Evolutionary conservation across 768 basidiomycete species (phyloP).

Genomic region (Pulveroboletus sp.): DNA sequence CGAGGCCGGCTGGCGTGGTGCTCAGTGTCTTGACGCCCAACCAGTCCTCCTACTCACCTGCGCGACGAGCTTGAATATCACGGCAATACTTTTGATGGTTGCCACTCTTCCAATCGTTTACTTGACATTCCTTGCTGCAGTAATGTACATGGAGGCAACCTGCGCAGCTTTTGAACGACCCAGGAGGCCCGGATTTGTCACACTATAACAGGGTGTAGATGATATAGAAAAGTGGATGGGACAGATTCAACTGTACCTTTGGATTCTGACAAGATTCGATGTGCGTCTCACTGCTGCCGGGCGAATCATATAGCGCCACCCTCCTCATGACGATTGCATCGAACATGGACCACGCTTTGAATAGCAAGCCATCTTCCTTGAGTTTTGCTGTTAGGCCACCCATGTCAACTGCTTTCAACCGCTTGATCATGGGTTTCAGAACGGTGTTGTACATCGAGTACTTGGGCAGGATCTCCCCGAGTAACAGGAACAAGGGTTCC

Average conservation of each 20-base stretch:
- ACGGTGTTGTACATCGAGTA: conserved; percentile 25
- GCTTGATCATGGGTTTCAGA: conserved; percentile 17
- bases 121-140: conserved; percentile 31
- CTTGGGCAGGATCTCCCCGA: conserved; percentile 24
- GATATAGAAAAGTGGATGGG: not conserved
- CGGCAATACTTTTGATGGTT: conserved; percentile 24
- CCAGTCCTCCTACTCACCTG: conserved; percentile 13
- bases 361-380: conserved; percentile 13
- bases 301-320: conserved; percentile 7
- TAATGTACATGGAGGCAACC: conserved; percentile 31
- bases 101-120: conserved; percentile 29
- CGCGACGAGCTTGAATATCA: conserved; percentile 26
- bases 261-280: conserved; percentile 25
- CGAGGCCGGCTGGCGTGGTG: conserved; percentile 15
- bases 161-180: conserved; percentile 25
- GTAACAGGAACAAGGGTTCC: conserved; percentile 26
- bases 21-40: not conserved
- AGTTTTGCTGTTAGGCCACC: conserved; percentile 11
- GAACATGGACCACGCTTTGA: conserved; percentile 20
- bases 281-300: conserved; percentile 9
- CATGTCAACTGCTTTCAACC: conserved; percentile 12
- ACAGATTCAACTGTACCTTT: conserved; percentile 13
- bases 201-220: conserved; percentile 16
- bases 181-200: conserved; percentile 21
- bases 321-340: conserved; percentile 18